Conservation (phyloP, 2,329 filamentous ascomycete species). For the Penicillium sp. region DNA sequence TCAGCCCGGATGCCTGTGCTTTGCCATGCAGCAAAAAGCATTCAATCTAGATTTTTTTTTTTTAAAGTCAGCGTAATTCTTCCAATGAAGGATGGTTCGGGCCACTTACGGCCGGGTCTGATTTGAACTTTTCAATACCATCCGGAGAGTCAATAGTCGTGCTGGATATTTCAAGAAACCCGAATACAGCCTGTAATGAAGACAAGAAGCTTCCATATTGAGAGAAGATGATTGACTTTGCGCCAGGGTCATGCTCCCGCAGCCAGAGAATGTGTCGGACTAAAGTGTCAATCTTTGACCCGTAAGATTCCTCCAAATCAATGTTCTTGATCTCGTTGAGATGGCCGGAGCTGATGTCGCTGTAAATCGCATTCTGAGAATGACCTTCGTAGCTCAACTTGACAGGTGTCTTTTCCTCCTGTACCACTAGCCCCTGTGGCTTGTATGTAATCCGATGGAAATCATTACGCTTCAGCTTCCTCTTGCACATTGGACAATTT, state of each 20-base stretch:
- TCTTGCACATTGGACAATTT: slow-evolving; percentile 84
- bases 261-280: slow-evolving; percentile 82
- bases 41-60: slow-evolving; percentile 59
- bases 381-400: slow-evolving; percentile 31
- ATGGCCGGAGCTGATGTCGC: slow-evolving; percentile 67
- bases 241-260: slow-evolving; percentile 74
- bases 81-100: background rate
- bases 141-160: slow-evolving; percentile 65
- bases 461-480: slow-evolving; percentile 60
- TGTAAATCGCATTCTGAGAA: slow-evolving; percentile 63
- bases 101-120: slow-evolving; percentile 56
- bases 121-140: slow-evolving; percentile 73
- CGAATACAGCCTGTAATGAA: slow-evolving; percentile 69
- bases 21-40: slow-evolving; percentile 88
- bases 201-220: slow-evolving; percentile 81
- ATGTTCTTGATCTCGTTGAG: slow-evolving; percentile 79
- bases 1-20: slow-evolving; percentile 82
- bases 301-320: slow-evolving; percentile 70
- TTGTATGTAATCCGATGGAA: slow-evolving; percentile 85
- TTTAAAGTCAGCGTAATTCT: background rate
- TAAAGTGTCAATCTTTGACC: slow-evolving; percentile 84
- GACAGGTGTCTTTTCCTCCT: slow-evolving; percentile 48
- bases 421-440: slow-evolving; percentile 67
- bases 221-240: slow-evolving; percentile 92
- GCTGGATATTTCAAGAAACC: slow-evolving; percentile 68